phyloP scores from a whole-genome alignment of 345 rosid genomes.

The Combretum micranthum region DNA sequence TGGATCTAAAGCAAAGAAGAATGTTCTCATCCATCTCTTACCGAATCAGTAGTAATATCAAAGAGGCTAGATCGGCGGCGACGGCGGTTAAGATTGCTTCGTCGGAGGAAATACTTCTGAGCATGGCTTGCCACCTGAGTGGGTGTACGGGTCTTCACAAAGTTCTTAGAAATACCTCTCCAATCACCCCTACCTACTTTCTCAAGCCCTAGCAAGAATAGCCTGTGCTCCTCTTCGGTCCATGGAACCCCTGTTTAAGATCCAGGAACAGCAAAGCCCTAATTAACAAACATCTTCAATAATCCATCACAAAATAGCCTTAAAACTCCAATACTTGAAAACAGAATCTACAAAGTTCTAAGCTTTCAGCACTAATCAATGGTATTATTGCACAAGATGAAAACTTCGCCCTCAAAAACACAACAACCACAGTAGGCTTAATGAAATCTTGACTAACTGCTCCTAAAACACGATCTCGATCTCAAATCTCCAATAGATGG shows the following conservation, averaged over 20 bases:
- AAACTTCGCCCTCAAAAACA: too few relatives aligned
- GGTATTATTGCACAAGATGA: too few relatives aligned
- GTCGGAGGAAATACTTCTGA: slow-evolving; percentile 85
- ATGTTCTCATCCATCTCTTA: slow-evolving; percentile 9
- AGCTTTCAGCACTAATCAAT: too few relatives aligned
- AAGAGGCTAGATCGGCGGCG: slow-evolving; percentile 91
- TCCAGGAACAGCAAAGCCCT: background rate
- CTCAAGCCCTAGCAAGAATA: slow-evolving; percentile 73
- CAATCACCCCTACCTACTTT: slow-evolving; percentile 92
- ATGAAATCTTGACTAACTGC: too few relatives aligned
- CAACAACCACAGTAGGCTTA: too few relatives aligned
- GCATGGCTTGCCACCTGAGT: slow-evolving; percentile 99
- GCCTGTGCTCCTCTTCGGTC: slow-evolving; percentile 95
- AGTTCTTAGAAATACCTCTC: slow-evolving; percentile 88
- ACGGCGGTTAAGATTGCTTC: slow-evolving; percentile 76
- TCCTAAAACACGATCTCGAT: too few relatives aligned
- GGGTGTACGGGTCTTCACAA: slow-evolving; percentile 80
- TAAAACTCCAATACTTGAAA: background rate
- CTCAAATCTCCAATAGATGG: background rate
- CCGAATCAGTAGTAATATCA: slow-evolving; percentile 82
- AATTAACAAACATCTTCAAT: background rate
- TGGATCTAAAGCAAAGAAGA: background rate
- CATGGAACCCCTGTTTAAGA: slow-evolving; percentile 69
- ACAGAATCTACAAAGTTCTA: background rate
- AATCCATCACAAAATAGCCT: background rate